phyloP scores from a whole-genome alignment of 345 rosid species.

The Lenwebbia sp. region DNA sequence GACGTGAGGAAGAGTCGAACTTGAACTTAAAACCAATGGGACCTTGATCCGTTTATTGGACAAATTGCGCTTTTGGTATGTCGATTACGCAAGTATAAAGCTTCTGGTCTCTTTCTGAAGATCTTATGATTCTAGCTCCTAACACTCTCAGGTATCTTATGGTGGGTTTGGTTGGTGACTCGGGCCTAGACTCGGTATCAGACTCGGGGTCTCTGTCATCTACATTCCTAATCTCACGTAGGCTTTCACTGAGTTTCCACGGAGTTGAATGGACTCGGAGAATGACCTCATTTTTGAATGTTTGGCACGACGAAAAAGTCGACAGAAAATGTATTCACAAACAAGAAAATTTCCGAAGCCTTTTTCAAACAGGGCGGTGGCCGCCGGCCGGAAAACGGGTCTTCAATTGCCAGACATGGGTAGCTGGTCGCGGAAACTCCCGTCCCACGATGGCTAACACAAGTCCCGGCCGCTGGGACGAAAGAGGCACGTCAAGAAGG shows the following conservation, averaged over 20 bases:
- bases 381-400: background rate
- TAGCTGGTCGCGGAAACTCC: fast-evolving
- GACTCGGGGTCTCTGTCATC: background rate
- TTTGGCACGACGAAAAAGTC: background rate
- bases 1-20: background rate
- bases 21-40: background rate
- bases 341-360: background rate
- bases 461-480: fast-evolving
- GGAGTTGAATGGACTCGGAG: background rate
- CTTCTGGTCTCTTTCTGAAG: background rate
- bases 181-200: background rate
- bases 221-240: background rate
- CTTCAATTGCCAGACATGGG: background rate
- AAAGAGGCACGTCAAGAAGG: background rate
- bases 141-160: background rate
- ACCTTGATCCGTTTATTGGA: background rate
- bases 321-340: fast-evolving
- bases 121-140: background rate
- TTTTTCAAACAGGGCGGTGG: background rate
- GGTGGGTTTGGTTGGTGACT: background rate
- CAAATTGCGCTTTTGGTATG: background rate
- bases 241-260: background rate
- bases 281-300: background rate
- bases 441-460: fast-evolving
- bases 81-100: background rate